Base-by-base conservation (phyloP, 2,329 filamentous ascomycete genomes). In the Fusarium praegraminearum region DNA sequence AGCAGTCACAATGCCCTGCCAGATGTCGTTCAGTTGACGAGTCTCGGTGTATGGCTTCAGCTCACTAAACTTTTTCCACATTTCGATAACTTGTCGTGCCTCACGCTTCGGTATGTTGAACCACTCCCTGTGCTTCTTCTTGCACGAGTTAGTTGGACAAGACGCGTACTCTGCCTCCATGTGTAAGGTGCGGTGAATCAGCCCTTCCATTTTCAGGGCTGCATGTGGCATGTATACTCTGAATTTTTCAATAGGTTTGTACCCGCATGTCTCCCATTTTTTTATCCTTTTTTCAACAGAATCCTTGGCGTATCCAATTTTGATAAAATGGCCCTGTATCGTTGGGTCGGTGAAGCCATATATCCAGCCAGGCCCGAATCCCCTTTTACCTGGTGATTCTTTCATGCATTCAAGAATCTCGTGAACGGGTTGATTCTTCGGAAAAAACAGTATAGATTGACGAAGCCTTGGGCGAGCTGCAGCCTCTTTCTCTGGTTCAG, bases 331-430 rank as follows among this genome's bases (percentile, higher is more conserved):
- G 5, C 52, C 62, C 22, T 40, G 56, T 18, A 12, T 12, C 6
- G 62, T 52, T 18, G 26, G 33, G 5, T 58, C 62, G 11, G 40
- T 43, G 5, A 67, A 69, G 32, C 66, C 69, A 15, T 70, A 70
- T 1, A 69, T 8, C 15, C n/a, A 50, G 10, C 66, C 67, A 28
- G 40, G 1, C 2, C 1, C 6, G 16, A 50, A 33, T 3, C 12
- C 4, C 7, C 1, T 16, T 2, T 1, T 2, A 1, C 1, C 1
- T 1, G 11, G 12, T 11, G n/a, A 3, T 4, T 18, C 12, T 13
- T 1, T 4, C 61, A 69, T 44, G 3, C 0, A 4, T 11, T 41
- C 1, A 22, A 49, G 22, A 7, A 70, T 40, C 1, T 15, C 1
- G 10, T 22, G 22, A 4, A 55, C 22, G 7, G 22, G 35, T 2